phyloP scores from a whole-genome alignment of 1,284 basidiomycete genomes.

The Pseudomicrostroma phylloplanum region DNA sequence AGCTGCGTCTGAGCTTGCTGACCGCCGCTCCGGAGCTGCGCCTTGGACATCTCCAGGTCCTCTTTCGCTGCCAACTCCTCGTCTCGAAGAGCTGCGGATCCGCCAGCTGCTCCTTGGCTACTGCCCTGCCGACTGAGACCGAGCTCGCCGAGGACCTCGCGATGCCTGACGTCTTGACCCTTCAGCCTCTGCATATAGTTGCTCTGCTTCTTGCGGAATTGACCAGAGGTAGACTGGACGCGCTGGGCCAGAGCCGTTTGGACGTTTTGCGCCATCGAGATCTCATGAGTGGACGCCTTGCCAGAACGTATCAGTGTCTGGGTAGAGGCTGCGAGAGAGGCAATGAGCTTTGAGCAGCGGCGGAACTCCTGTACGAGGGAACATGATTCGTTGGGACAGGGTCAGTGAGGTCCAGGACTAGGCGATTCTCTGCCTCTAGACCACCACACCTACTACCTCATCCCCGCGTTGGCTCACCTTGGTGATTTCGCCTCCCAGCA shows the following conservation, averaged over 20 bases:
- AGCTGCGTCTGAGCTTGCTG: conserved; percentile 19
- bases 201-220: conserved; percentile 95
- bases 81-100: conserved; percentile 18
- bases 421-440: too few relatives aligned
- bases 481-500: conserved; percentile 78
- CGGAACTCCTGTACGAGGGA: conserved; percentile 30
- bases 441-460: neutral
- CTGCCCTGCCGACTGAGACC: conserved; percentile 11
- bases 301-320: conserved; percentile 57
- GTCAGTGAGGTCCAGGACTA: too few relatives aligned
- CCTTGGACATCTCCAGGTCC: conserved; percentile 38
- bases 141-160: conserved; percentile 25
- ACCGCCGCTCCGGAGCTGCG: conserved; percentile 8
- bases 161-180: conserved; percentile 54
- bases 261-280: conserved; percentile 75
- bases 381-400: too few relatives aligned
- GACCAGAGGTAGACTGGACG: conserved; percentile 81
- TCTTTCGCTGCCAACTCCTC: conserved; percentile 36
- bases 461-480: conserved; percentile 10
- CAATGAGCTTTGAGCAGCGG: conserved; percentile 29
- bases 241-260: conserved; percentile 90
- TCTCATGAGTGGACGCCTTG: conserved; percentile 45
- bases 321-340: conserved; percentile 30
- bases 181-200: conserved; percentile 85
- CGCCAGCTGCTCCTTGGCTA: neutral